phyloP scores from a whole-genome alignment of 1,284 basidiomycete genomes.

The Meira nashicola region DNA sequence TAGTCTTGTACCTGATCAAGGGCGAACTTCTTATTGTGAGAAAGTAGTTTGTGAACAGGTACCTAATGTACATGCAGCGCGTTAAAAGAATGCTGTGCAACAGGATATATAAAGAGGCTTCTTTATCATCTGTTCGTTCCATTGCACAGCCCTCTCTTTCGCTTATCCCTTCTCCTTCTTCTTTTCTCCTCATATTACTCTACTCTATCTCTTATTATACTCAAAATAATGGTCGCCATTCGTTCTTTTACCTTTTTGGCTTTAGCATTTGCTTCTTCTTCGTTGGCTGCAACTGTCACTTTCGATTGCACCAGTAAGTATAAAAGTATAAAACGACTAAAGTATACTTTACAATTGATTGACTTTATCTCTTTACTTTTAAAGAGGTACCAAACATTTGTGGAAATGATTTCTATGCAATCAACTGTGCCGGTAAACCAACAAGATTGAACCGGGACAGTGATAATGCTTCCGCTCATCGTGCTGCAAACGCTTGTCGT shows the following conservation, averaged over 20 bases:
- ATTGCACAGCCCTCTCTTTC: no score
- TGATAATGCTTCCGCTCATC: constrained; percentile 22
- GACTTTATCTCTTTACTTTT: background rate
- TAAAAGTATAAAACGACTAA: background rate
- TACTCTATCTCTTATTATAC: background rate
- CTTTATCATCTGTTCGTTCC: no score
- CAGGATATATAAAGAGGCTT: no score
- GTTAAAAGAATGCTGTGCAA: no score
- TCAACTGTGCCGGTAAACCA: constrained; percentile 30
- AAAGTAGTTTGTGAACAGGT: no score
- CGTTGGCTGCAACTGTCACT: constrained; percentile 22
- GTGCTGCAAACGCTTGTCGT: constrained; percentile 26
- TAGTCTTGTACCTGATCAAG: no score
- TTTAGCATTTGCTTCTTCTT: constrained; percentile 3
- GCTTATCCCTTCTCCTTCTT: background rate
- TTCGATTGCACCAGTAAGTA: constrained; percentile 28
- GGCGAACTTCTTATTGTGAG: no score
- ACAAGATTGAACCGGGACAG: constrained; percentile 34
- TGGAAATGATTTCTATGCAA: constrained; percentile 31
- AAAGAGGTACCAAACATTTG: constrained; percentile 37
- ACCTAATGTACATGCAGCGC: no score
- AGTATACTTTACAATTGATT: background rate
- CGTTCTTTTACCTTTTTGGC: constrained; percentile 8
- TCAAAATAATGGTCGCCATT: constrained; percentile 9
- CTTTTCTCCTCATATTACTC: background rate